Evolutionary conservation across 1,139 yeast species (phyloP), one percentile per base, ranked within the genome.

Genomic region (Zygosaccharomyces pseudobailii): DNA sequence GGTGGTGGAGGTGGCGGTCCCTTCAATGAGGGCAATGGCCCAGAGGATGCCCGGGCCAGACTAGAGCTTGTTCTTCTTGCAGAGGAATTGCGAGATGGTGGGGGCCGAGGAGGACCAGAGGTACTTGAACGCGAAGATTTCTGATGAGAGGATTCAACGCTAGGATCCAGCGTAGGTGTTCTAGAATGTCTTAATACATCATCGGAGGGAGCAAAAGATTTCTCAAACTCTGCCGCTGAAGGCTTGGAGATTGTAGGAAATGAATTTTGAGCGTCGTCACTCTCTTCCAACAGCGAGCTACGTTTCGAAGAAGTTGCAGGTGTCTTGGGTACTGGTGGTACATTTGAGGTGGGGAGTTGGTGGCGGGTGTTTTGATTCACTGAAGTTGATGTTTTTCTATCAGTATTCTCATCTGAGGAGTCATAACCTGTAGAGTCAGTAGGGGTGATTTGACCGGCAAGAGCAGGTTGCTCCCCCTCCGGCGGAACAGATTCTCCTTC

Each of bases 331-430:
- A 51, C 40, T 24, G 64, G 59, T n/a, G 63, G 57, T 25, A 59
- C 57, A 5, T 59, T 51, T 21, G 57, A 55, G 1, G 49, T 25
- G 28, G 45, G 41, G 6, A 37, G 21, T 13, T 24, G 19, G 20
- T 6, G 38, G 13, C 32, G 9, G 28, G 25, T 28, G 19, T 32
- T 21, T 6, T 22, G 30, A 36, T 35, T 35, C 3, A 23, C 32
- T 17, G 22, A 6, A 9, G 19, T 46, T n/a, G 41, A 27, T 8
- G 13, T 9, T 21, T 38, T 38, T 10, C 25, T 38, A 24, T 71
- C 76, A 0, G 74, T 66, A 48, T 76, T 80, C 34, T 72, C 79
- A 43, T 75, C 80, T 21, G 49, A 54, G 1, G 79, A 79, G 45
- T 76, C 80, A 51, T 76, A 75, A 0, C 79, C 81, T 0, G 78